phyloP scores from a whole-genome alignment of 148 eudicot species.

The Agrostemma githago region DNA sequence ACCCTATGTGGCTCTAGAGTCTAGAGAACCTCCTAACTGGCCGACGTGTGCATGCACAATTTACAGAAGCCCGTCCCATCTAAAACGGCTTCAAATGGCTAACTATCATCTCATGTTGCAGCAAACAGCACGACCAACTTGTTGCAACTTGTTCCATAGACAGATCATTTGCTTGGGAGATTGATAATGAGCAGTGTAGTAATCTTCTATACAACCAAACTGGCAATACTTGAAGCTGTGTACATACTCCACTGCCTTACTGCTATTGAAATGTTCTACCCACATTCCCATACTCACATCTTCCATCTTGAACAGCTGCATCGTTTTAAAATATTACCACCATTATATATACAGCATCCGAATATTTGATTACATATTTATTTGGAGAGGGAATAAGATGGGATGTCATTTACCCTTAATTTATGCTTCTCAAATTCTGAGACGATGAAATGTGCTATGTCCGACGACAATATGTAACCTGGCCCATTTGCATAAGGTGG shows the following conservation, averaged over 20 bases:
- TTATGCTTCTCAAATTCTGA: conserved; percentile 69
- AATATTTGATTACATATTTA: neutral
- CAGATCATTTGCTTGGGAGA: conserved; percentile 93
- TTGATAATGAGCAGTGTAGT: conserved; percentile 82
- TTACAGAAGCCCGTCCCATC: conserved; percentile 20
- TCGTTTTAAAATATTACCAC: neutral
- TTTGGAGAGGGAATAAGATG: neutral
- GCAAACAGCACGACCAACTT: conserved; percentile 52
- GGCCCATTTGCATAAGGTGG: conserved; percentile 97
- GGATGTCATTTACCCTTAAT: conserved; percentile 45
- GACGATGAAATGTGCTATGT: conserved; percentile 63
- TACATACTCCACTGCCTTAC: conserved; percentile 56
- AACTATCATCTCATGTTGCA: conserved; percentile 79
- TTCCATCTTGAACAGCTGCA: conserved; percentile 97
- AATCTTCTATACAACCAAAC: conserved; percentile 80
- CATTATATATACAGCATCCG: neutral
- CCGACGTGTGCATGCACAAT: conserved; percentile 22
- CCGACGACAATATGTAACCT: conserved; percentile 80
- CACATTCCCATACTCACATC: conserved; percentile 99
- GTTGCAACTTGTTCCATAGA: conserved; percentile 78
- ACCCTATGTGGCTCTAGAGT: conserved; percentile 23
- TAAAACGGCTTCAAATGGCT: conserved; percentile 26
- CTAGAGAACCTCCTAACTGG: conserved; percentile 19
- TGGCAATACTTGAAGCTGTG: conserved; percentile 79
- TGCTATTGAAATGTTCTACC: conserved; percentile 73